Percentiles rank a stretch among this genome's conserved stretches.
Conservation (phyloP, 2,329 filamentous ascomycete genomes). For the Tolypocladium pustulatum region DNA sequence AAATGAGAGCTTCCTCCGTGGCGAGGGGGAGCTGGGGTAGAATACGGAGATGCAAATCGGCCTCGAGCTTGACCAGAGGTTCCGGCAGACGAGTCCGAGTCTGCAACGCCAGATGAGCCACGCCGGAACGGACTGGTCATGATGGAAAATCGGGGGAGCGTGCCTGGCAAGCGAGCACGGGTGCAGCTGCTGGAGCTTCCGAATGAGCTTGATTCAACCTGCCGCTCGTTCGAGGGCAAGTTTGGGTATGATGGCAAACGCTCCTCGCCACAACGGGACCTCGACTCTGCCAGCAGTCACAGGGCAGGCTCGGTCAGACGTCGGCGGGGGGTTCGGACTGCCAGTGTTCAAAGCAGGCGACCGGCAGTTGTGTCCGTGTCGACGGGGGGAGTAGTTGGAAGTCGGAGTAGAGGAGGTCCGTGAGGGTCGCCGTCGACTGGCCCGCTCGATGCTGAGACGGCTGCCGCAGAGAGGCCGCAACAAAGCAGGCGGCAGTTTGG, state of each 20-base stretch:
- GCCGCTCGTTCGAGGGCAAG: constrained; percentile 8
- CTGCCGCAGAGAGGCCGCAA: background rate
- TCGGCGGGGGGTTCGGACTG: background rate
- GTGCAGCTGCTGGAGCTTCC: constrained; percentile 8
- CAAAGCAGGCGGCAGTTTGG: background rate
- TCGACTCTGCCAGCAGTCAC: background rate
- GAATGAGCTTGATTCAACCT: constrained; percentile 8
- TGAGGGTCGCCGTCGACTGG: background rate
- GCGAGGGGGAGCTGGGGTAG: constrained; percentile 23
- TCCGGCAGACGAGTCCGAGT: constrained; percentile 12
- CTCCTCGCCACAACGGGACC: background rate
- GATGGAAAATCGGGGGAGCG: constrained; percentile 2
- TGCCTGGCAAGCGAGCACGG: constrained; percentile 7
- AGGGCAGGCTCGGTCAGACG: background rate
- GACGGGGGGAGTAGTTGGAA: background rate
- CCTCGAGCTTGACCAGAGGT: constrained; percentile 4
- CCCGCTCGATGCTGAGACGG: background rate
- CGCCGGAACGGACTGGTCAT: constrained; percentile 12
- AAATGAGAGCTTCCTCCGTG: constrained; percentile 33
- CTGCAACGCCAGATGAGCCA: constrained; percentile 14
- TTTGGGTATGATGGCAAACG: background rate
- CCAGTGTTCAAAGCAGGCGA: background rate
- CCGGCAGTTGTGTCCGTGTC: background rate
- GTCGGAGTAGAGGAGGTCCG: background rate
- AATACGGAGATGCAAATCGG: constrained; percentile 10